These are phyloP conservation scores for Moesziomyces sp. DNA, from an alignment of 1,284 basidiomycete species.

Conservation along the genomic window DNA sequence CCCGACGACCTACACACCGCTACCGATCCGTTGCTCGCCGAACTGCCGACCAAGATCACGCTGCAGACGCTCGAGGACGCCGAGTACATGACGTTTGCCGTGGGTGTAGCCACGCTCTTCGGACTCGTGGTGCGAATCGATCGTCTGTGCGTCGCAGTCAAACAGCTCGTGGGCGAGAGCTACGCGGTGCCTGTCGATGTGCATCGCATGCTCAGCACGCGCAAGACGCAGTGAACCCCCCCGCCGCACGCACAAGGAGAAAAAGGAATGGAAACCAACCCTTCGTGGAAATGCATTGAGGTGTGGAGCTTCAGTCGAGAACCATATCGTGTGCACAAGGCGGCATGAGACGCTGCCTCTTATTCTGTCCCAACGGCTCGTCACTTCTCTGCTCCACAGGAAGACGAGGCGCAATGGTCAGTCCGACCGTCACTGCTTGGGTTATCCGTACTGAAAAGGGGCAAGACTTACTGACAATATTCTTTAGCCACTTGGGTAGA, in stretches of 20 bases:
- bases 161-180: conserved; percentile 82
- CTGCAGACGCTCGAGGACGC: conserved; percentile 33
- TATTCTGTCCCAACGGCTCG: too few relatives aligned
- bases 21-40: conserved; percentile 15
- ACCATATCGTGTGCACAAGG: too few relatives aligned
- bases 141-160: conserved; percentile 78
- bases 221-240: background rate
- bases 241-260: too few relatives aligned
- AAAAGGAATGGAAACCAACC: too few relatives aligned
- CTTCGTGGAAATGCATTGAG: too few relatives aligned
- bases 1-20: background rate
- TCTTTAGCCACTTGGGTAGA: conserved; percentile 45
- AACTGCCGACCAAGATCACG: conserved; percentile 24
- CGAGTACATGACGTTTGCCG: conserved; percentile 49
- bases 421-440: background rate
- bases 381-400: too few relatives aligned
- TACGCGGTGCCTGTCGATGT: conserved; percentile 68
- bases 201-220: conserved; percentile 17
- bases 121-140: conserved; percentile 77
- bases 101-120: conserved; percentile 77
- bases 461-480: conserved; percentile 46
- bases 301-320: too few relatives aligned
- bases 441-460: too few relatives aligned
- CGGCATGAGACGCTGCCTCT: too few relatives aligned
- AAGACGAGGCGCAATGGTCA: background rate